Base-by-base conservation (phyloP, 495 filamentous ascomycete genomes). In the Aspergillus baeticus region DNA sequence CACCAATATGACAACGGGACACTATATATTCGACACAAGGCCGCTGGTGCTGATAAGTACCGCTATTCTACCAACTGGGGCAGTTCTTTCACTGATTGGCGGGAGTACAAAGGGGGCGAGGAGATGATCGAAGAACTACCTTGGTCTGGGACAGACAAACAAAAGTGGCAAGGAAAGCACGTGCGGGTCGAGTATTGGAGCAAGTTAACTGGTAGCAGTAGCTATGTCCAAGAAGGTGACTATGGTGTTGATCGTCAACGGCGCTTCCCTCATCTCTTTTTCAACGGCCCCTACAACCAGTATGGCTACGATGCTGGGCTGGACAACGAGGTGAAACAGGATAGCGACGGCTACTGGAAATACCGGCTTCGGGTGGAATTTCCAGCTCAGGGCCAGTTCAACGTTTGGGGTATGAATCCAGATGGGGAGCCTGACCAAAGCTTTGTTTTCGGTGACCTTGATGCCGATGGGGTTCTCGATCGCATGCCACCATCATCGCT, bases 141-240 rank as follows among this genome's bases (percentile, higher is more conserved):
- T 36, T 89, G 87, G 87, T 73, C 73, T 1, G 87, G 87, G 11
- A 85, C 84, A 1, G 75, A 81, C 22, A 59, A 71, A 1, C 87
- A 90, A 64, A 67, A 64, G 22, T 90, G 87, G 87, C 54, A 76
- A 7, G 87, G 83, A 34, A 80, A 87, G 43, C 87, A 90, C 59
- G 69, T 89, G 10, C 75, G 78, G 3, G 80, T 87, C 22, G 84
- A 88, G 57, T 90, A 90, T 65, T 90, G 78, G 81, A 86, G 78
- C 65, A 76, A 77, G 38, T 70, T 82, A 17, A 77, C 84, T 15
- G 87, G 84, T 1, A 88, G 84, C 55, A 87, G 84, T 59, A 76
- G 79, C 57, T 84, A 87, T 56, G 63, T 83, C 4, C 86, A 88
- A 63, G 80, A 87, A 58, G 82, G 82, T 21, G 87, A 89, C 63